A percentile compares a stretch with the other conserved stretches of the same genome.
Conservation (phyloP, 306 rosid species). For the Lablab purpureus region DNA sequence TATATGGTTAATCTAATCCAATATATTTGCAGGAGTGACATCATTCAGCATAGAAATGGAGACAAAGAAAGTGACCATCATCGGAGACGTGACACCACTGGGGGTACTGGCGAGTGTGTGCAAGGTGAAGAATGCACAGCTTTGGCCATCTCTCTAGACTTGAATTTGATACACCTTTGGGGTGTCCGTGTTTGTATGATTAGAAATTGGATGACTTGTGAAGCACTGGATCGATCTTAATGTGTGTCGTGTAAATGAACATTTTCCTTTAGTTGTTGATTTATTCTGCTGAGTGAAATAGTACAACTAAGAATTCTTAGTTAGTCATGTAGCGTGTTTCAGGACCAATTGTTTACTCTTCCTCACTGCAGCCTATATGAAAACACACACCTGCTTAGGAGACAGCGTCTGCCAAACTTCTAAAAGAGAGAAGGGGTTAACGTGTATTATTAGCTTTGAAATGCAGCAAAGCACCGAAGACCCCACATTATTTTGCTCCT, state of each 20-base stretch:
- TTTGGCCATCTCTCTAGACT: conserved; percentile 60
- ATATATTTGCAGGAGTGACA: conserved; percentile 72
- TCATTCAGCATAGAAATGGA: conserved; percentile 79
- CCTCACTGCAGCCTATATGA: conserved; percentile 24
- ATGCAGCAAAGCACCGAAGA: not conserved
- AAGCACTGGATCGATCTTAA: conserved; percentile 1
- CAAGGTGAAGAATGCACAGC: conserved; percentile 86
- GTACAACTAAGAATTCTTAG: not conserved
- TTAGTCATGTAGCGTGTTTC: not conserved
- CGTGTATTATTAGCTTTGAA: conserved; percentile 5
- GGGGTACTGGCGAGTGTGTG: conserved; percentile 78
- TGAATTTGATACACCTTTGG: not conserved
- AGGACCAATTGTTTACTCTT: not conserved
- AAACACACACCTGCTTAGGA: conserved; percentile 6
- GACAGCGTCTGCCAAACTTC: not conserved
- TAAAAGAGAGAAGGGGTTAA: not conserved
- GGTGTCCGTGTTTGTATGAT: conserved; percentile 38
- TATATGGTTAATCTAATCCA: not conserved
- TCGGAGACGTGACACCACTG: conserved; percentile 77
- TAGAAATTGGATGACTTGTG: conserved; percentile 32
- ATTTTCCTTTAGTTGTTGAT: not conserved
- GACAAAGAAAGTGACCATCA: conserved; percentile 81
- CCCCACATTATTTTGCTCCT: no score
- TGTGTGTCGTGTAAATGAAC: conserved; percentile 39
- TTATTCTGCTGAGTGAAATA: not conserved